Evolutionary conservation across 2,329 filamentous ascomycete species (phyloP), one percentile per base, ranked within the genome.

Genomic region (Sporothrix dimorphospora): DNA sequence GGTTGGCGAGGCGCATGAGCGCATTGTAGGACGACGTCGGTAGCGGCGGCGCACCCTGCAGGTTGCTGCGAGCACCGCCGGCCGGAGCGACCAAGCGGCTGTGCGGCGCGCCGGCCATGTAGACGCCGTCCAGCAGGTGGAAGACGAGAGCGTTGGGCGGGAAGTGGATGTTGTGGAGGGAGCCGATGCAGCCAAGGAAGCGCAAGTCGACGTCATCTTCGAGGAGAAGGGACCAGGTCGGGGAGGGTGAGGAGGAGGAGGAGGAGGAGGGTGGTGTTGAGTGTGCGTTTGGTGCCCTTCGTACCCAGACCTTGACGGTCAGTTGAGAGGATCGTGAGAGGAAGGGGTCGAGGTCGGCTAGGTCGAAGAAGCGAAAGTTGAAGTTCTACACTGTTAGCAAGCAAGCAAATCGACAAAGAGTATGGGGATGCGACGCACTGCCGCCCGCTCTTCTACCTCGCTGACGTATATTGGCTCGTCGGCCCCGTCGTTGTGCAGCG

Each of bases 401-500:
- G 38, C 42, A 14, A 14, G 11, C 19, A 4, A 24, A 19, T 30
- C 6, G 19, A 1, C 14, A 34, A 21, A 68, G 11, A 8, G 47
- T 8, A 21, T 2, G 3, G 19, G 47, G 7, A 49, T 34, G 30
- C 3, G 30, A 51, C n/a, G 49, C 27, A 88, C 86, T 81, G 94
- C 94, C n/a, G 92, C 90, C 77, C 90, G 89, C 76, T 92, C 88
- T 38, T 90, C 88, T 27, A 92, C 85, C 81, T 98, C 95, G 78
- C 94, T 97, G 77, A 97, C 88, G 80, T 98, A 98, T n/a, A 98
- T 83, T 0, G 95, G 94, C 19, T 93, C 90, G 63, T 86, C 81
- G 69, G 89, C 81, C 3, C 83, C 87, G 1, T 88, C 83, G 61
- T 90, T 88, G 80, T 98, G 94, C 69, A 98, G 79, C 2, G 93